These are phyloP conservation scores for Asterionellopsis glacialis DNA, from an alignment of 108 stramenopile species.

Conservation along the genomic window DNA sequence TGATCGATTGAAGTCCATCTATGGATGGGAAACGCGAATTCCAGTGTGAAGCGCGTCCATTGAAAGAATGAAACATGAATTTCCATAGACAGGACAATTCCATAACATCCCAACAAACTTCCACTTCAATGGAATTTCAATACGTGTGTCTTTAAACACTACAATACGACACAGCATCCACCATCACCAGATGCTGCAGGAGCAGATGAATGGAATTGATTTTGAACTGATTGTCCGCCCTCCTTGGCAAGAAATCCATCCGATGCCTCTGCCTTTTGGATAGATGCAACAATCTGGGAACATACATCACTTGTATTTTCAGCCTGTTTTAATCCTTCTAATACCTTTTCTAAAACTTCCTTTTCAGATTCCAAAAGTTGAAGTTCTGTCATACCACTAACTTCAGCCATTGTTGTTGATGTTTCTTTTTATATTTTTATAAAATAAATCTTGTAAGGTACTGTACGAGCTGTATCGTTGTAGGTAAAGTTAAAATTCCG, in stretches of 20 bases:
- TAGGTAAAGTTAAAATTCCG: no score
- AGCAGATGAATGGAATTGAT: slow-evolving; percentile 34
- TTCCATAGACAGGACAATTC: no score
- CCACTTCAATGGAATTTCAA: neutral
- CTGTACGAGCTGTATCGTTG: no score
- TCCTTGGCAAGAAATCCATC: slow-evolving; percentile 42
- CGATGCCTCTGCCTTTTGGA: slow-evolving; percentile 20
- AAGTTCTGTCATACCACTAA: slow-evolving; percentile 35
- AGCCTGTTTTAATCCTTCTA: slow-evolving; percentile 25
- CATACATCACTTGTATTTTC: slow-evolving; percentile 32
- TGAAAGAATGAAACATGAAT: no score
- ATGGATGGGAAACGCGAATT: no score
- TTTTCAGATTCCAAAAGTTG: slow-evolving; percentile 37
- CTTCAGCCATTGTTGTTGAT: slow-evolving; percentile 27
- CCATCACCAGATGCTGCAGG: slow-evolving; percentile 20
- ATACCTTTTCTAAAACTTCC: slow-evolving; percentile 18
- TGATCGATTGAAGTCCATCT: no score
- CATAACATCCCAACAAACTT: neutral
- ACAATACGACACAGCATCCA: slow-evolving; percentile 45
- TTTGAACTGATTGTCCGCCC: slow-evolving; percentile 27
- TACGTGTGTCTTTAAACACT: neutral
- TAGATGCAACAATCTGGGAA: slow-evolving; percentile 22
- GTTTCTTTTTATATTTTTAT: no score
- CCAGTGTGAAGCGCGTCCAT: no score
- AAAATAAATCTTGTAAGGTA: no score